These are phyloP conservation scores for Trichosporon inkin DNA, from an alignment of 1,284 basidiomycete genomes.

Conservation along the genomic window DNA sequence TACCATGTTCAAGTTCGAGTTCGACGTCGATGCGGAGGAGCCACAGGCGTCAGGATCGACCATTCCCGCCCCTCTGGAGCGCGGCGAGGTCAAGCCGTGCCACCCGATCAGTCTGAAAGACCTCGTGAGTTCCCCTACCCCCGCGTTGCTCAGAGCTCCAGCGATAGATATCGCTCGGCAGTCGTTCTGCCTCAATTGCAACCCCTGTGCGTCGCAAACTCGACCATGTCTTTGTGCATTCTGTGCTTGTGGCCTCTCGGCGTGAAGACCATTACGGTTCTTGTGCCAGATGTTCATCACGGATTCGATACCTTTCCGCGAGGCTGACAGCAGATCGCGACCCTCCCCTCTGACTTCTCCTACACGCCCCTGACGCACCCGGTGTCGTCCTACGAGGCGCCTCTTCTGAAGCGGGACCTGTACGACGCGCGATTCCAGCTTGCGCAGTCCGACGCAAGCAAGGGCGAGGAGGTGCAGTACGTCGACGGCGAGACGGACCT, in stretches of 20 bases:
- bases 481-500: constrained; percentile 82
- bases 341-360: constrained; percentile 43
- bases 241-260: neutral
- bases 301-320: too few species aligned
- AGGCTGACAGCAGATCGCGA: constrained; percentile 29
- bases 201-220: too few species aligned
- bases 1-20: constrained; percentile 52
- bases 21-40: constrained; percentile 39
- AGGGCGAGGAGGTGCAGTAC: constrained; percentile 50
- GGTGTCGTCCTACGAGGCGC: constrained; percentile 14
- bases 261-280: neutral
- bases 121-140: constrained; percentile 9
- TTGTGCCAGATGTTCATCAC: too few species aligned
- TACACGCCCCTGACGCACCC: constrained; percentile 41
- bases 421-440: constrained; percentile 93
- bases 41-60: constrained; percentile 14
- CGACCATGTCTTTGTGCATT: too few species aligned
- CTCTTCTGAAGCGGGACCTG: constrained; percentile 67
- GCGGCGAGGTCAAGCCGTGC: constrained; percentile 24
- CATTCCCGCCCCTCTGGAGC: neutral
- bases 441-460: constrained; percentile 49
- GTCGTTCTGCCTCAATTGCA: neutral
- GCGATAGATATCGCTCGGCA: neutral
- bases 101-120: constrained; percentile 30
- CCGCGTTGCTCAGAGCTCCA: neutral